Base-by-base conservation (phyloP, 768 basidiomycete genomes). In the Hygrophorus pudorinus region DNA sequence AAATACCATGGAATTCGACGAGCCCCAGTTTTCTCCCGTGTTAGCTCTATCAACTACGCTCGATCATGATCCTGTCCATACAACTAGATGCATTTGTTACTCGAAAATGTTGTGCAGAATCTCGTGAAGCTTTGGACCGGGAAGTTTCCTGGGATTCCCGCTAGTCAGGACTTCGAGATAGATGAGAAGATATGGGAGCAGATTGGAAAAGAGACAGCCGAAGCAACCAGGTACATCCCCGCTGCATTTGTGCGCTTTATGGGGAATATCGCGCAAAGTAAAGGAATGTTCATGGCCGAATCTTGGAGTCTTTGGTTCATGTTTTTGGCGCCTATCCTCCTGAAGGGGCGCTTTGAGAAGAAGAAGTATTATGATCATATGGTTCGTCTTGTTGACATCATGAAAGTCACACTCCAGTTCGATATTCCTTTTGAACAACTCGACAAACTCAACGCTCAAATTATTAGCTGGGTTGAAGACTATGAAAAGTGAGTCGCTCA, bases 61-160 rank as follows among this genome's bases (percentile, higher is more conserved):
- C 6, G 41, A 16, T n/a, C n/a, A n/a, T n/a, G n/a, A n/a, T 59
- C 59, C 0, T 53, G 62, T 4, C 68, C 70, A 0, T 66, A 61
- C 52, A 71, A 73, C 41, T 65, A 62, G 48, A 72, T 75, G 65
- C 73, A 76, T 36, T 52, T 67, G 0, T 46, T 73, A 21, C 62
- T 57, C 33, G 70, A 73, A 45, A 74, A 74, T 46, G 45, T 66
- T 1, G 45, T 67, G 5, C 52, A 52, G 4, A 65, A 63, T 39
- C 55, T 74, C 1, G 52, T 72, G 1, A 21, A 51, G 0, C 51
- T 71, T 0, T 69, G 69, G 68, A 65, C 57, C 1, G 67, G 68
- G 0, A 46, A 53, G 11, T 72, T 58, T 57, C 71, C 71, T 46
- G 60, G 53, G 0, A 51, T 68, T 0, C 61, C 69, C 28, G 36